Base-by-base conservation (phyloP, 129 eudicot species). In the Ambrosia artemisiifolia region DNA sequence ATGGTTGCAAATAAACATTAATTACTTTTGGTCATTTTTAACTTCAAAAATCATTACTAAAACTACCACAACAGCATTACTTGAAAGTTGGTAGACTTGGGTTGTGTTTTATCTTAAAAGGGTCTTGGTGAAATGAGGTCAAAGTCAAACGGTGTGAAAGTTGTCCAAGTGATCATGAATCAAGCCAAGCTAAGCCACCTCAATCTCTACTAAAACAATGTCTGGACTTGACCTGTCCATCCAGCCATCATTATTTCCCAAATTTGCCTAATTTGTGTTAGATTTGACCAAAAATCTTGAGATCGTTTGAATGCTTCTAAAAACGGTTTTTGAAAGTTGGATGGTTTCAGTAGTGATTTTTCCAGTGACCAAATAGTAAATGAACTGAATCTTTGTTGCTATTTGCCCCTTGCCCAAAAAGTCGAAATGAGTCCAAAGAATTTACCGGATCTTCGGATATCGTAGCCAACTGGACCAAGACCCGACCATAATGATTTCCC, bases 381-480 rank as follows among this genome's bases (percentile, higher is more conserved):
- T 30, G 11, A 57, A 72, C 24, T 44, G 17, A 44, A 72, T 6
- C 9, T 20, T 3, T 2, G 20, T 55, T 38, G 54, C 56, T 71
- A 24, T 62, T n/a, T 33, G 19, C 20, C 10, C 6, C 4, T 4
- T 43, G 13, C 2, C 57, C 12, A 42, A 16, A 20, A 30, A 48
- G 17, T 0, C 17, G 1, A 48, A 68, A 50, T 14, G 75, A 63
- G 7, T 67, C 14, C 8, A 54, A 59, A 28, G 16, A 65, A 63
- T 54, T 65, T 49, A 90, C 96, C 28, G 87, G 89, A 81, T 90
- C 95, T 71, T 87, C 96, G 38, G 96, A 84, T 40, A 90, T 78
- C 32, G 89, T 73, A 40, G 95, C 96, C 69, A 90, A 87, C 82
- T 90, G 96, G 35, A 87, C 89, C 36, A 87, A 70, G 42, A 75